Percentiles rank a stretch among this genome's conserved stretches.
Conservation (phyloP, 768 basidiomycete species). For the Astraeus odoratus region DNA sequence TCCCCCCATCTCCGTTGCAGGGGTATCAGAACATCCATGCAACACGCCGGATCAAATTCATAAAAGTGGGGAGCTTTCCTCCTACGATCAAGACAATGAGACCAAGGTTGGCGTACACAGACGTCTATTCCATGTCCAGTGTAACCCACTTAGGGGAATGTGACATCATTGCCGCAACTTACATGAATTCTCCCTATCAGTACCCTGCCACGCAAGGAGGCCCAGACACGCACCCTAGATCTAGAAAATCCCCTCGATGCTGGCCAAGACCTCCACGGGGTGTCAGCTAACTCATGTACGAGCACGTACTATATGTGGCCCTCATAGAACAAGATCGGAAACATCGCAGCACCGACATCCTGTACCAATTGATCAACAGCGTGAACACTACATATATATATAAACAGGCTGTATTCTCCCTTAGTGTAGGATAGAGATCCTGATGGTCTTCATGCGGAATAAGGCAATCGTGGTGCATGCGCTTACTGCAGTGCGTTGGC, state of each 20-base stretch:
- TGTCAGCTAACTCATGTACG: constrained; percentile 10
- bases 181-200: neutral
- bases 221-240: constrained; percentile 66
- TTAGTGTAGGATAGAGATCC: constrained; percentile 82
- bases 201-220: neutral
- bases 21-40: too few species aligned
- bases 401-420: constrained; percentile 78
- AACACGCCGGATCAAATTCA: constrained; percentile 57
- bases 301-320: constrained; percentile 42
- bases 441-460: constrained; percentile 76
- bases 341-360: constrained; percentile 95
- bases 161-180: constrained; percentile 91
- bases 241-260: constrained; percentile 84
- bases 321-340: constrained; percentile 91
- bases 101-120: constrained; percentile 81
- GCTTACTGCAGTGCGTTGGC: constrained; percentile 76
- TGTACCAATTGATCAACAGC: constrained; percentile 22
- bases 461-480: constrained; percentile 76
- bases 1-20: too few species aligned
- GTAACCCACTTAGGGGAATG: constrained; percentile 80
- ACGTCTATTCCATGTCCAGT: constrained; percentile 79
- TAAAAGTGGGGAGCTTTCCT: constrained; percentile 55
- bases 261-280: constrained; percentile 68
- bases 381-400: constrained; percentile 20
- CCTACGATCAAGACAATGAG: constrained; percentile 60